phyloP scores from a whole-genome alignment of 2,329 filamentous ascomycete genomes.

The Penicillium sp. region DNA sequence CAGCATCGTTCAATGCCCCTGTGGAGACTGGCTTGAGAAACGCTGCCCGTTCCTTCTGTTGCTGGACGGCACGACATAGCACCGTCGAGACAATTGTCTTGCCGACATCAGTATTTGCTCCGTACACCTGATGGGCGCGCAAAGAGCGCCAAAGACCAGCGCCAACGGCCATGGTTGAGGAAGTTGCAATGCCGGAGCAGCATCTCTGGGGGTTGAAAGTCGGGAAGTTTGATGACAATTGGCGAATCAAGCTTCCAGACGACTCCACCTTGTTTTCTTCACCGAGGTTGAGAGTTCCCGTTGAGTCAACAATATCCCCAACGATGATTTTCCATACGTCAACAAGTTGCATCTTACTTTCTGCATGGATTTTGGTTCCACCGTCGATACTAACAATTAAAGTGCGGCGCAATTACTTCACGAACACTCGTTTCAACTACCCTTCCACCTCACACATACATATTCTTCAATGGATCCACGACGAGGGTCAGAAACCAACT shows the following conservation, averaged over 20 bases:
- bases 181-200: slow-evolving; percentile 1
- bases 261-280: slow-evolving; percentile 10
- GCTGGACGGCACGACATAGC: slow-evolving; percentile 57
- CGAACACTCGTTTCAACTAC: not conserved
- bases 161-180: slow-evolving; percentile 47
- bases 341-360: slow-evolving; percentile 4
- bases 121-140: slow-evolving; percentile 68
- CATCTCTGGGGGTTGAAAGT: too few species aligned
- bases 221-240: slow-evolving; percentile 5
- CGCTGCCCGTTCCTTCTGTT: slow-evolving; percentile 45
- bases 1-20: slow-evolving; percentile 62
- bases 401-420: slow-evolving; percentile 10
- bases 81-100: slow-evolving; percentile 76
- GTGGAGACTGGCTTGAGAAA: slow-evolving; percentile 82
- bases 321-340: slow-evolving; percentile 1
- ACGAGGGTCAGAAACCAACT: not conserved
- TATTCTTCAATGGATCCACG: not conserved
- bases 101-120: slow-evolving; percentile 77
- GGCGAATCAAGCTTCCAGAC: slow-evolving; percentile 10
- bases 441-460: not conserved
- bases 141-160: slow-evolving; percentile 63
- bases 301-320: slow-evolving; percentile 9
- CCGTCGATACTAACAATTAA: slow-evolving; percentile 8
- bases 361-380: too few species aligned
- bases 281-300: slow-evolving; percentile 14